A percentile compares a stretch with the other conserved stretches of the same genome.
These are phyloP conservation scores for Alternaria arborescens DNA, from an alignment of 2,329 filamentous ascomycete genomes.

Conservation along the genomic window DNA sequence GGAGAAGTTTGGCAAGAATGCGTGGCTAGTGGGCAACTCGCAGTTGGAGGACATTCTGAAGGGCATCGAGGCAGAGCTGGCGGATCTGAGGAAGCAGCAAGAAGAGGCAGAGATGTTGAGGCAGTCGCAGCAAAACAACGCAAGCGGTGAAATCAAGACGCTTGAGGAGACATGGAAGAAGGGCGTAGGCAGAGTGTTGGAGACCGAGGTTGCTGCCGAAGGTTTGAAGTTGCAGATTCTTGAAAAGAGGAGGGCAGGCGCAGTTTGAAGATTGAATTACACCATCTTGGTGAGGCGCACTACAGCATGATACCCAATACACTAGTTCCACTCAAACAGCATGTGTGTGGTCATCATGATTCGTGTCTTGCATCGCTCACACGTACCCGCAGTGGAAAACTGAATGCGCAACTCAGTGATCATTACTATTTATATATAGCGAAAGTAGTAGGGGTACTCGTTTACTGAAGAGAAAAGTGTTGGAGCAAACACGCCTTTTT, in stretches of 20 bases:
- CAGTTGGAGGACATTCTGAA: conserved; percentile 77
- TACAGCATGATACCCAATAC: conserved; percentile 17
- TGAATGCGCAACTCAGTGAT: background rate
- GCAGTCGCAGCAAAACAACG: conserved; percentile 73
- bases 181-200: conserved; percentile 80
- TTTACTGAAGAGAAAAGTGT: background rate
- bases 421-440: conserved; percentile 5
- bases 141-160: conserved; percentile 74
- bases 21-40: conserved; percentile 88
- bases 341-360: background rate
- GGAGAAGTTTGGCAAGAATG: conserved; percentile 83
- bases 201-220: conserved; percentile 87
- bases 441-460: conserved; percentile 3
- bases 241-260: conserved; percentile 46
- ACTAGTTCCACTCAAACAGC: background rate
- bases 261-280: conserved; percentile 29
- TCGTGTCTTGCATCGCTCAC: background rate
- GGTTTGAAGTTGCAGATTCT: conserved; percentile 60
- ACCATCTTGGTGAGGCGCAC: background rate
- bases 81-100: conserved; percentile 70
- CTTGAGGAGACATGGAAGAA: conserved; percentile 82
- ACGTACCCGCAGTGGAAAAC: background rate
- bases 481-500: background rate
- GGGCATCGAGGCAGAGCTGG: conserved; percentile 77
- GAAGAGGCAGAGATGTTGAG: conserved; percentile 77